Conservation (phyloP, 345 rosid species). For the Pelargonium nanum region DNA sequence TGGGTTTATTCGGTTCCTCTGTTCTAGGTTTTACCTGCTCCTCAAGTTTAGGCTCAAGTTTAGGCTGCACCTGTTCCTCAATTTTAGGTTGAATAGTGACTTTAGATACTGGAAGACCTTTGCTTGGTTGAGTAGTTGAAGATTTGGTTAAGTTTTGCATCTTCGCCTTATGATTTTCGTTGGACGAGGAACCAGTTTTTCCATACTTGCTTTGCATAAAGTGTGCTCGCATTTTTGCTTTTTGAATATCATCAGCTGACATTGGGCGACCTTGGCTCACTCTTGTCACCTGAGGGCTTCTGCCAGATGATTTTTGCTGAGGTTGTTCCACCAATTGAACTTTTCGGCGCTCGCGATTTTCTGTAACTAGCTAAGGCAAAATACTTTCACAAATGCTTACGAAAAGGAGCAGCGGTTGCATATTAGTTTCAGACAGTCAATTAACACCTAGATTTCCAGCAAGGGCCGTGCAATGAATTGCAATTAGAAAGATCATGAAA, state of each 20-base stretch:
- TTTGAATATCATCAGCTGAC: conserved; percentile 98
- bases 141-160: conserved; percentile 28
- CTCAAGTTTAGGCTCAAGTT: conserved; percentile 35
- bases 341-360: conserved; percentile 81
- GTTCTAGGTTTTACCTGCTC: conserved; percentile 33
- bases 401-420: not conserved
- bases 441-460: not conserved
- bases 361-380: conserved; percentile 67
- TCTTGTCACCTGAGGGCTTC: conserved; percentile 54
- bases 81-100: conserved; percentile 22
- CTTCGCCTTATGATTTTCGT: conserved; percentile 33
- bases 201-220: conserved; percentile 74
- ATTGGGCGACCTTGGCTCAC: conserved; percentile 72
- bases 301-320: conserved; percentile 67
- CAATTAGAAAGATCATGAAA: too few species aligned
- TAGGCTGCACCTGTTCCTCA: conserved; percentile 44
- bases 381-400: not conserved
- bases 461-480: not conserved
- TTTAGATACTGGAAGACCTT: conserved; percentile 21
- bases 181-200: conserved; percentile 39
- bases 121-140: conserved; percentile 21
- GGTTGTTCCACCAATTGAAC: conserved; percentile 96
- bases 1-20: conserved; percentile 34
- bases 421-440: not conserved
- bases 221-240: conserved; percentile 85